Base-by-base conservation (phyloP, 2,329 filamentous ascomycete species). In the Pseudomassariella vexata region DNA sequence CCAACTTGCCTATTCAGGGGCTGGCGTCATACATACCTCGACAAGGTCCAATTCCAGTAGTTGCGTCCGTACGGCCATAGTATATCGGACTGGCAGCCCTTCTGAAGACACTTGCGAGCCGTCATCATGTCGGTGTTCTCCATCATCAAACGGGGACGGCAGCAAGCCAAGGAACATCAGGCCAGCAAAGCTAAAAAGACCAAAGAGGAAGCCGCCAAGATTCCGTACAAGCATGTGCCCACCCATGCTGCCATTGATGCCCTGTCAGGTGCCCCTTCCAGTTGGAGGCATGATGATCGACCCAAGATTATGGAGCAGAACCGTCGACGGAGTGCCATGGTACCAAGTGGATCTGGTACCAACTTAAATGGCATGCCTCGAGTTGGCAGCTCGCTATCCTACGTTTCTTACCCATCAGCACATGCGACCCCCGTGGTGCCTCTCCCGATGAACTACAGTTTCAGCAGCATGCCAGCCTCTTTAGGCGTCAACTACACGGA, bases 181-280 rank as follows among this genome's bases (percentile, higher is more conserved):
- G 58, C 62, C 25, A 68, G 71, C 46, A 49, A 63, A 37, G 62
- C 56, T 24, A 66, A 69, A 42, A 64, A 68, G 44, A 55, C 64
- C 23, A 65, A 68, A 31, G 49, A 56, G 24, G 63, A 66, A 39
- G 31, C 50, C 14, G 48, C 54, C 22, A 62, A 63, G 32, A 40
- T 56, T n/a, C 62, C 69, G 9, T 80, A 81, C 53, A 68, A 60
- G 32, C 76, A 81, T 48, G 55, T 76, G 14, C 74, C 76, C n/a
- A 78, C 63, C 10, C 77, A 82, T 48, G 76, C 76, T 18, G 73
- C 72, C 27, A 50, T 63, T 9, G 76, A 81, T 52, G 73, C 76
- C 25, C 55, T 79, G 25, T 60, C 65, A 15, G 68, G 66, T 19
- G 70, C 70, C 3, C 74, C 73, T 8, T 59, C 66, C 2, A 65